Conservation (phyloP, 768 basidiomycete species). For the Boletus speciosus region DNA sequence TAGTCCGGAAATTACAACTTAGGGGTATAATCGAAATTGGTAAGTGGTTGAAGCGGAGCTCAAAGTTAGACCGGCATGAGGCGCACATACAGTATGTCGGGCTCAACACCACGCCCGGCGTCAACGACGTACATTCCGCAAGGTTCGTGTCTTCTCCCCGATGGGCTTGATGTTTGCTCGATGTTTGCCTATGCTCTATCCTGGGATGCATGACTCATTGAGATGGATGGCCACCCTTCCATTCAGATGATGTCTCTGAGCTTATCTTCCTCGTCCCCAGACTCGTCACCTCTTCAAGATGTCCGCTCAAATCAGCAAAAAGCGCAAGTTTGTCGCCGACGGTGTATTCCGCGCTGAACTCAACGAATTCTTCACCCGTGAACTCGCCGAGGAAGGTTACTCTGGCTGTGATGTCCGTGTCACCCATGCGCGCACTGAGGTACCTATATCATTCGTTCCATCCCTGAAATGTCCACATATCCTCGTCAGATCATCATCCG, state of each 20-base stretch:
- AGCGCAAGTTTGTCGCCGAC: slow-evolving; percentile 97
- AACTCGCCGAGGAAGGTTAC: slow-evolving; percentile 99
- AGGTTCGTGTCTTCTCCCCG: slow-evolving; percentile 21
- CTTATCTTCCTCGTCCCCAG: slow-evolving; percentile 23
- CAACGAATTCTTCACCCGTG: slow-evolving; percentile 97
- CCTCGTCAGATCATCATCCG: slow-evolving; percentile 89
- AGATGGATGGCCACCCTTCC: slow-evolving; percentile 19
- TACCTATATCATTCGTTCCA: slow-evolving; percentile 28
- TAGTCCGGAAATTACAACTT: neutral
- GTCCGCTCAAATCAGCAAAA: slow-evolving; percentile 92
- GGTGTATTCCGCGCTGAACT: slow-evolving; percentile 99
- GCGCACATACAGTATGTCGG: slow-evolving; percentile 6
- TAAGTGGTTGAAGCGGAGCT: slow-evolving; percentile 20
- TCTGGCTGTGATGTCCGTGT: slow-evolving; percentile 99
- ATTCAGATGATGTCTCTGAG: slow-evolving; percentile 16
- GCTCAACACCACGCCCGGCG: slow-evolving; percentile 17
- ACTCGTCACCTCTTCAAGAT: slow-evolving; percentile 43
- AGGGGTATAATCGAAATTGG: slow-evolving; percentile 12
- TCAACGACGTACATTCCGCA: slow-evolving; percentile 17
- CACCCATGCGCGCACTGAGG: slow-evolving; percentile 98
- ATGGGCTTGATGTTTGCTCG: neutral
- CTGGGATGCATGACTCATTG: neutral
- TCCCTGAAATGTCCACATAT: neutral
- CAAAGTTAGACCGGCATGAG: slow-evolving; percentile 14
- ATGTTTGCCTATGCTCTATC: neutral